Evolutionary conservation across 1,284 basidiomycete genomes (phyloP).

Genomic region (Gomphus bonarii): DNA sequence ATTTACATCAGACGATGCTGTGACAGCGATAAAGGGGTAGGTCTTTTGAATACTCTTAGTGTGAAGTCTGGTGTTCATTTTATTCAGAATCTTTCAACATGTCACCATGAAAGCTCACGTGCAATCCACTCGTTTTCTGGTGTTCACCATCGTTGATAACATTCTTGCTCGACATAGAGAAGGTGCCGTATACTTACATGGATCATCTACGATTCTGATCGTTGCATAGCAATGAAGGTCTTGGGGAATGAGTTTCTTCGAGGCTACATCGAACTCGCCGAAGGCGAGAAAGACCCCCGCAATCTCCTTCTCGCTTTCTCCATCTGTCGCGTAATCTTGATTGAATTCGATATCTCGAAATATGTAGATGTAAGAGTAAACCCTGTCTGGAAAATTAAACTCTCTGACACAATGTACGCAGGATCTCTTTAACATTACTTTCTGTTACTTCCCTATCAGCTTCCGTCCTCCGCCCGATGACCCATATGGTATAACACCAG

Average conservation of each 20-base stretch:
- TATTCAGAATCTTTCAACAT: constrained; percentile 58
- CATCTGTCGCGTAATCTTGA: constrained; percentile 74
- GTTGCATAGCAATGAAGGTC: constrained; percentile 47
- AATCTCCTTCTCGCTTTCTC: constrained; percentile 89
- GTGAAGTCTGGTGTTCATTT: background rate
- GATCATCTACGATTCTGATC: background rate
- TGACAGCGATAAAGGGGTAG: constrained; percentile 60
- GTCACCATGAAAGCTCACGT: constrained; percentile 76
- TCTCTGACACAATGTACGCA: constrained; percentile 22
- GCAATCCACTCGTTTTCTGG: constrained; percentile 73
- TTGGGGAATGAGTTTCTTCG: constrained; percentile 67
- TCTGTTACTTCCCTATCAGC: constrained; percentile 98
- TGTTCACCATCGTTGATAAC: constrained; percentile 78
- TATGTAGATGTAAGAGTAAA: constrained; percentile 58
- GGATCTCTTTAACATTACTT: constrained; percentile 91
- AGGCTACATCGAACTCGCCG: constrained; percentile 72
- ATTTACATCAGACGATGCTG: constrained; percentile 65
- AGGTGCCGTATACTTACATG: constrained; percentile 31
- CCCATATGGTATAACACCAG: constrained; percentile 86
- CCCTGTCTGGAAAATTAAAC: background rate
- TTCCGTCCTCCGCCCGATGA: constrained; percentile 93
- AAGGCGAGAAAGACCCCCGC: constrained; percentile 96
- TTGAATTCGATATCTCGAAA: constrained; percentile 76
- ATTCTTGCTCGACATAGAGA: constrained; percentile 66
- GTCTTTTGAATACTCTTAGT: constrained; percentile 18